These are phyloP conservation scores for Pythium volutum DNA, from an alignment of 352 stramenopile species.

Conservation along the genomic window DNA sequence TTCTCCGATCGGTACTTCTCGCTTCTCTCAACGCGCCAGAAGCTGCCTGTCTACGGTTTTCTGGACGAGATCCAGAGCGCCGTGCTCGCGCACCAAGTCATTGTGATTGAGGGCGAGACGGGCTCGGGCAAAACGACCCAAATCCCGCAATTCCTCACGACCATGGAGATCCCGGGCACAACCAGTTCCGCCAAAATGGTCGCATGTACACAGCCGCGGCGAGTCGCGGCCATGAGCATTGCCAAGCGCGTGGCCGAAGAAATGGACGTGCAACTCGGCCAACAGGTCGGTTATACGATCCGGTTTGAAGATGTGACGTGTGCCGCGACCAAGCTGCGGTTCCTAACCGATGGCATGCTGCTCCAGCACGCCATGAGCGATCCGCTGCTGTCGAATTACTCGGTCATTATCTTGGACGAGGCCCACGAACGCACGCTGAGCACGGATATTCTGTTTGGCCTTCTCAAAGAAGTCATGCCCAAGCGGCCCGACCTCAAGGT, in stretches of 20 bases:
- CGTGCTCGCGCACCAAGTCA: constrained; percentile 92
- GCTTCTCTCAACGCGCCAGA: constrained; percentile 92
- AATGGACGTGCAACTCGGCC: constrained; percentile 96
- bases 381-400: constrained; percentile 94
- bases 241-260: constrained; percentile 97
- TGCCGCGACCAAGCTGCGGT: constrained; percentile 77
- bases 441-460: constrained; percentile 97
- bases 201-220: constrained; percentile 93
- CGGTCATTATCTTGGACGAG: constrained; percentile 97
- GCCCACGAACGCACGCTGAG: constrained; percentile 97
- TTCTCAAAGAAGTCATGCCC: constrained; percentile 96
- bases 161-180: constrained; percentile 93
- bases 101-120: constrained; percentile 99
- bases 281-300: constrained; percentile 99
- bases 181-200: constrained; percentile 82
- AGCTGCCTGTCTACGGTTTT: constrained; percentile 97
- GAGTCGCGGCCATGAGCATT: constrained; percentile 99
- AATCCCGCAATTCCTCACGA: constrained; percentile 90
- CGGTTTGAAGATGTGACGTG: constrained; percentile 97
- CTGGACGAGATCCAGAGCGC: constrained; percentile 95
- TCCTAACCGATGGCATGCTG: constrained; percentile 93
- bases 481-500: constrained; percentile 96
- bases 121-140: constrained; percentile 98
- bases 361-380: constrained; percentile 97
- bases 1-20: constrained; percentile 93